phyloP scores from a whole-genome alignment of 169 alveolate genomes.

The Sarcocystis neurona region DNA sequence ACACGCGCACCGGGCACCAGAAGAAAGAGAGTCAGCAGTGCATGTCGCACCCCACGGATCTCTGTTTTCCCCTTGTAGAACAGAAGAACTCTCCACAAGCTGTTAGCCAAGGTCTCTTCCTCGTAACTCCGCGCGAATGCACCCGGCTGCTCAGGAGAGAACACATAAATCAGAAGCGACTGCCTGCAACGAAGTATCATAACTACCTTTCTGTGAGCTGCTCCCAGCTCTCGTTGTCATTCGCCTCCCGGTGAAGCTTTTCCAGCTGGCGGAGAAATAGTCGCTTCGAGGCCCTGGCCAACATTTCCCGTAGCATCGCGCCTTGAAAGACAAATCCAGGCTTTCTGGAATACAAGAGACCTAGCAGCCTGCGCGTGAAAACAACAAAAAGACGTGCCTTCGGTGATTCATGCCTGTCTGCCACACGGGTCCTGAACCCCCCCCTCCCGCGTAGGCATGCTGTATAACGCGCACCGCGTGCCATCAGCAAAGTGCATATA shows the following conservation, averaged over 20 bases:
- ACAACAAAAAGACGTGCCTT: not conserved
- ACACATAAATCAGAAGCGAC: too few relatives aligned
- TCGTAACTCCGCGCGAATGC: too few relatives aligned
- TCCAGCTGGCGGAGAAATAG: slow-evolving; percentile 59
- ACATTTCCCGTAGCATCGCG: slow-evolving; percentile 56
- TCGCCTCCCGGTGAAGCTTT: slow-evolving; percentile 35
- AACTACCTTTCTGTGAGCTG: not conserved
- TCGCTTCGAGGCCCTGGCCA: slow-evolving; percentile 63
- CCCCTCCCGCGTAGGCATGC: not conserved
- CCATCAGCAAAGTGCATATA: not conserved
- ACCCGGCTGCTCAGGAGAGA: too few relatives aligned
- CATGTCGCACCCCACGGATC: too few relatives aligned
- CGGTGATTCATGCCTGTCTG: not conserved
- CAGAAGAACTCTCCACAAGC: too few relatives aligned
- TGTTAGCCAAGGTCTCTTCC: too few relatives aligned
- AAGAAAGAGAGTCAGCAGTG: too few relatives aligned
- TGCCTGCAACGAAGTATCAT: too few relatives aligned
- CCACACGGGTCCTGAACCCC: not conserved
- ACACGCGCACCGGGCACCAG: too few relatives aligned
- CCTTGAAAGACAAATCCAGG: slow-evolving; percentile 54
- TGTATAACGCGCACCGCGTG: not conserved
- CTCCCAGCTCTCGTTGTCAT: too few relatives aligned
- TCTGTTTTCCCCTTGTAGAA: too few relatives aligned
- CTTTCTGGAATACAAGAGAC: slow-evolving; percentile 18
- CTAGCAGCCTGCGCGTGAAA: slow-evolving; percentile 44